Evolutionary conservation across 805 yeast species (phyloP), one percentile per base, ranked within the genome.

Genomic region (Jamesozyma lodderae): DNA sequence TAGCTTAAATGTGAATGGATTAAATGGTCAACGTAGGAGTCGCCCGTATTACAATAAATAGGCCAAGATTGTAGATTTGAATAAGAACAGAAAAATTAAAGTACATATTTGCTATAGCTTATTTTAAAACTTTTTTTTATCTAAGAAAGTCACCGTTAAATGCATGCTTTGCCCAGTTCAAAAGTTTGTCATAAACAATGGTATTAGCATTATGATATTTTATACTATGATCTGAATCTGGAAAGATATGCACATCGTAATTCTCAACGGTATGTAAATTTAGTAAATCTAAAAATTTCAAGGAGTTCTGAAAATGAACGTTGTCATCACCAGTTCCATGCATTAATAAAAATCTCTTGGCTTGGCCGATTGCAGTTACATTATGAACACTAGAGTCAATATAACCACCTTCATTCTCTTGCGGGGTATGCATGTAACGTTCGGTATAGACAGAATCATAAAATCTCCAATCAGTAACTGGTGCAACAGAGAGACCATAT

Each of bases 291-390:
- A 92, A 55, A 27, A 92, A 65, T 56, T 79, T 77, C 42, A 86
- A 68, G 31, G 90, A 74, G 63, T 92, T 85, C 58, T 92, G 98
- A 62, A 88, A 75, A 62, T 92, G 97, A 33, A 92, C 98, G 51
- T 92, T 92, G 60, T 92, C 98, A 62, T 92, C 98, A 4, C 96
- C 95, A 0, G 96, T 79, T 1, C 98, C 98, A 55, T 90, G 98
- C 85, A 90, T 85, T 26, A 92, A 57, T 43, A 92, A 61, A 53
- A 92, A 86, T 52, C 97, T 69, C 33, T 69, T 69, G 8, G 69
- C 72, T 33, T 66, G 53, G 13, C 69, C 75, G 46, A 92, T 70
- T 9, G 69, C 69, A 1, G 72, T 69, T 18, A 72, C 73, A 36
- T 81, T 65, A 36, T 66, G 63, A 23, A 90, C 77, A 1, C 77